These are phyloP conservation scores for Pseudogymnoascus sp. DNA, from an alignment of 2,329 filamentous ascomycete genomes.

Conservation along the genomic window DNA sequence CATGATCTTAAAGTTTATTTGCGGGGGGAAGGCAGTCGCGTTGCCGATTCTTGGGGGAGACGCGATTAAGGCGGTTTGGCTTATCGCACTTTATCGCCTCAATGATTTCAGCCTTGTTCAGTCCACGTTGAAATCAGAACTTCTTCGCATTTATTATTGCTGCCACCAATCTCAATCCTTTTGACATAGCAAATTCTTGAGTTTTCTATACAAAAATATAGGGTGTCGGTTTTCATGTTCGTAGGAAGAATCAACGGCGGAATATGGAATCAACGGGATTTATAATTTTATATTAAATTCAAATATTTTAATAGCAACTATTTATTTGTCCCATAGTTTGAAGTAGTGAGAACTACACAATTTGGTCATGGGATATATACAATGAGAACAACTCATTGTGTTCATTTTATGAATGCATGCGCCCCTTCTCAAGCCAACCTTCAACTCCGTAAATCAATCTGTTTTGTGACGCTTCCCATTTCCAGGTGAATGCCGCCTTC, in stretches of 20 bases:
- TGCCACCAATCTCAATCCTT: background rate
- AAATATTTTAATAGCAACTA: background rate
- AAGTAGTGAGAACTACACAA: background rate
- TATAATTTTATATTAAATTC: background rate
- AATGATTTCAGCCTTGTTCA: background rate
- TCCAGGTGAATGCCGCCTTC: background rate
- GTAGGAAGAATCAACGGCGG: background rate
- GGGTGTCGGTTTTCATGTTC: background rate
- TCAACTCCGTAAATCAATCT: background rate
- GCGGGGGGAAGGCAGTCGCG: background rate
- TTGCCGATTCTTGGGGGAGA: background rate
- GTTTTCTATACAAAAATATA: background rate
- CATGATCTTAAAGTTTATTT: conserved; percentile 1
- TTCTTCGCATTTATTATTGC: background rate
- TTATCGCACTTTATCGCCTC: background rate
- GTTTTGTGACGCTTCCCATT: background rate
- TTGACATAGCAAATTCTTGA: background rate
- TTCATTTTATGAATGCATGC: background rate
- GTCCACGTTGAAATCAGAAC: background rate
- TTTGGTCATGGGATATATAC: background rate
- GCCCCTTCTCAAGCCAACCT: background rate
- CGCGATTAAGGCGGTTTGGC: background rate
- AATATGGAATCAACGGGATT: background rate
- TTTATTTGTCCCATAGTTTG: background rate
- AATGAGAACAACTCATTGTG: background rate